Conservation (phyloP, 164 flowering plant genomes). For the Echeveria elegans region DNA sequence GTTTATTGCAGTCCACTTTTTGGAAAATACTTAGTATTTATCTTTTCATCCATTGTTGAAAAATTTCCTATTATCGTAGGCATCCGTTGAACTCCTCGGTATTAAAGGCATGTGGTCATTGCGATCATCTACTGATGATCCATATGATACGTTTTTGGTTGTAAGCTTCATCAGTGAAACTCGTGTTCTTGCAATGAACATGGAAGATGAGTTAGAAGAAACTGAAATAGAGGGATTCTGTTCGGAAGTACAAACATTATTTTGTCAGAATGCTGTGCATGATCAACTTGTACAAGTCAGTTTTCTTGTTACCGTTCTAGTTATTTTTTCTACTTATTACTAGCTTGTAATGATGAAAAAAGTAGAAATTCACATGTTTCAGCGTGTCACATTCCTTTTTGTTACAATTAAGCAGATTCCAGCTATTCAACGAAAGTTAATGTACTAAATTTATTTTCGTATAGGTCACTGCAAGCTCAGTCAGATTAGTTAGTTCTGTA, state of each 20-base stretch:
- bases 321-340: neutral
- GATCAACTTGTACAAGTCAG: constrained; percentile 89
- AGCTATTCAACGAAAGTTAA: too few species aligned
- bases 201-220: constrained; percentile 93
- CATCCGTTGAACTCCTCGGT: constrained; percentile 98
- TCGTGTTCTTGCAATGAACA: constrained; percentile 88
- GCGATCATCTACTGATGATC: constrained; percentile 82
- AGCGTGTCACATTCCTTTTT: too few species aligned
- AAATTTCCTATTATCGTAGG: constrained; percentile 32
- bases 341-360: too few species aligned
- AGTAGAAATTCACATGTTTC: too few species aligned
- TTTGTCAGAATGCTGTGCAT: constrained; percentile 81
- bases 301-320: neutral
- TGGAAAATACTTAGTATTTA: neutral
- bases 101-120: constrained; percentile 99
- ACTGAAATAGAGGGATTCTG: constrained; percentile 91
- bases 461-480: constrained; percentile 86
- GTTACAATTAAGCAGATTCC: too few species aligned
- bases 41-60: constrained; percentile 63
- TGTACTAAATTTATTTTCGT: neutral
- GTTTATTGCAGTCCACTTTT: constrained; percentile 25
- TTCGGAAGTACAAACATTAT: constrained; percentile 81
- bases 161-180: constrained; percentile 96
- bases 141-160: constrained; percentile 85
- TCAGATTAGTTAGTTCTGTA: constrained; percentile 71